Evolutionary conservation across 164 flowering plant genomes (phyloP), one percentile per base, ranked within the genome.

Genomic region (Magnolia sinica): DNA sequence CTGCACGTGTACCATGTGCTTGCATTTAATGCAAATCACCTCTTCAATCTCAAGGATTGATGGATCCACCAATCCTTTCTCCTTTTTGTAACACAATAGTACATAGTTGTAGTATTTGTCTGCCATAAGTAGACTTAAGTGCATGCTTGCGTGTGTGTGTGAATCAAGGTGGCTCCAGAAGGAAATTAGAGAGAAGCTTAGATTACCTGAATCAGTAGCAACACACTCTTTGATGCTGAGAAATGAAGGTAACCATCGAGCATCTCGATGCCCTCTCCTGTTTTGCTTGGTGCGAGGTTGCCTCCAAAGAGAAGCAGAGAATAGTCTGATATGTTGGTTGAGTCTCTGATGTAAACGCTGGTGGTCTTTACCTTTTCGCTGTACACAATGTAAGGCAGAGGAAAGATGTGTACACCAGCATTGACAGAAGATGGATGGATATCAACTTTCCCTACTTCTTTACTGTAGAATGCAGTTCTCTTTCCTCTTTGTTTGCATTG

Each of bases 401-500:
- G 98, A 82, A 96, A 94, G 50, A 85, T 83, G 80, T 85, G 87
- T 31, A 91, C 87, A 23, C 93, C 92, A n/a, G 99, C 97, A 82
- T 96, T 96, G 52, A 96, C 99, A 6, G 99, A 96, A 64, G 90
- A 91, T 14, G 99, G 99, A 82, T 96, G 99, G 68, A 96, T 89
- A 74, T 90, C 98, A 76, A 96, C 97, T 83, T 91, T 90, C 45
- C 99, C 99, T 18, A 94, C 98, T 76, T 94, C 99, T 84, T 91
- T 96, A 24, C 92, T 94, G 91, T 89, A 96, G 65, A 96, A 82
- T n/a, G 89, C 92, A 5, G 95, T 88, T 22, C 99, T 85, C 78
- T 96, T 96, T 76, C 99, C 98, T 85, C 91, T 88, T 85, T 94
- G 83, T 87, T 96, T 96, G 85, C 99, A 96, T 76, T 94, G 99